Percentiles rank a stretch among this genome's conserved stretches.
Conservation (phyloP, 805 yeast genomes). For the Torulaspora microellipsoides region DNA sequence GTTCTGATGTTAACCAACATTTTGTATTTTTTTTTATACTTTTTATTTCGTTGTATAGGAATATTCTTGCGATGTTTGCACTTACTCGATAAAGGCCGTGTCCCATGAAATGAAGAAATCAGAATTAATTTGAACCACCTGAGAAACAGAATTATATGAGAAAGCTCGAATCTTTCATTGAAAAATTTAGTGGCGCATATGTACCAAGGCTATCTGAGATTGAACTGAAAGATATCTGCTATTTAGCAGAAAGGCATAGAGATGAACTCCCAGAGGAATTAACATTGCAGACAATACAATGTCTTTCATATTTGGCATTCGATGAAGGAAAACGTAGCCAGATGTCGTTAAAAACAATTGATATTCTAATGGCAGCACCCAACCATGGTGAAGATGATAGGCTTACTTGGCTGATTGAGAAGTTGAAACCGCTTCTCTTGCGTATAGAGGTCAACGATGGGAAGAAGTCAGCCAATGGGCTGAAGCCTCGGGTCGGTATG, state of each 20-base stretch:
- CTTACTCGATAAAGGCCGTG: too few species aligned
- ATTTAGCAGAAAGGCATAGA: not conserved
- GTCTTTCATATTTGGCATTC: slow-evolving; percentile 8
- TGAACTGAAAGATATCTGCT: slow-evolving; percentile 5
- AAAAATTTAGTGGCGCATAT: slow-evolving; percentile 1
- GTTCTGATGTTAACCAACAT: too few species aligned
- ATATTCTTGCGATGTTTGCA: too few species aligned
- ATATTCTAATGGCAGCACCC: not conserved
- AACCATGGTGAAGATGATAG: not conserved
- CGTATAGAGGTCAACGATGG: slow-evolving; percentile 3
- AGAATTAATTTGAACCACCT: too few species aligned
- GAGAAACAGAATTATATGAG: too few species aligned
- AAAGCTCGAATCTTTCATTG: slow-evolving; percentile 2
- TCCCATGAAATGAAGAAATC: too few species aligned
- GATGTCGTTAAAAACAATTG: not conserved
- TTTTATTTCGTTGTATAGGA: too few species aligned
- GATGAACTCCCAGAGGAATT: slow-evolving; percentile 2
- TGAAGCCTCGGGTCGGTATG: slow-evolving; percentile 32
- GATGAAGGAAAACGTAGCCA: slow-evolving; percentile 3
- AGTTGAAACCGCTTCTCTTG: slow-evolving; percentile 14
- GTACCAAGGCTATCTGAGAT: slow-evolving; percentile 4
- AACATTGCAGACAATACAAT: slow-evolving; percentile 1
- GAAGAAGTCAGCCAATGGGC: slow-evolving; percentile 15
- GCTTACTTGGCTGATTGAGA: slow-evolving; percentile 6
- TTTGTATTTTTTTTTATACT: too few species aligned